Evolutionary conservation across 2,329 filamentous ascomycete genomes (phyloP), one percentile per base, ranked within the genome.

Genomic region (Macroventuria anomochaeta): DNA sequence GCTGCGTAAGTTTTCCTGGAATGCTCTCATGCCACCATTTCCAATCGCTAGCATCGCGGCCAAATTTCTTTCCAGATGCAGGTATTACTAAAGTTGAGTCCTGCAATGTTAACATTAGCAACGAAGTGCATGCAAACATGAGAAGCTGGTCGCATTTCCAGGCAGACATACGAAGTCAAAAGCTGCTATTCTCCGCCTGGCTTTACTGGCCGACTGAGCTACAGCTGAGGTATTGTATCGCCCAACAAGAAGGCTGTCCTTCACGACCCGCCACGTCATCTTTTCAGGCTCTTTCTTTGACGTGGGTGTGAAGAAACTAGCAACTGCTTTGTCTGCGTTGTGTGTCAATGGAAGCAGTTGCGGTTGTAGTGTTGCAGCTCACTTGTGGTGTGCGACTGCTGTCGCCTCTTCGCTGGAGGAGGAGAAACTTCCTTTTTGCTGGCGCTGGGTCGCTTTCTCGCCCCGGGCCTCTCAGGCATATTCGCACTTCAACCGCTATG

Each of bases 31-130:
- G 79, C 91, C 92, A 97, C 95, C 95, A 99, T 73, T 90, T 91
- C 95, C 95, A 99, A 71, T 97, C 93, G 3, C 80, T 79, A 0
- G 87, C 84, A 60, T 86, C 84, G 44, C 83, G 82, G 2, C 85
- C 82, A 67, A 93, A 93, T 43, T 84, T 88, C 75, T 91, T 95
- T 7, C 92, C 92, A 0, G 92, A 96, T 3, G 85, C 82, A 0
- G 91, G 89, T 1, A 81, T 80, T 57, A 99, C 91, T 28, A 99
- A 77, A 0, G 95, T 99, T 7, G 90, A 95, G 71, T 99, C 95
- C 88, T 90, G 61, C 53, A 49, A 47, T 46, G 43, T 51, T 41
- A 33, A 10, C 38, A 26, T 62, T 59, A 60, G 58, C 46, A 34
- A 29, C 8, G 20, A 28, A n/a, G 7, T 17, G 28, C 34, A 18